phyloP scores from a whole-genome alignment of 495 filamentous ascomycete genomes.

The Durotheca rogersii region DNA sequence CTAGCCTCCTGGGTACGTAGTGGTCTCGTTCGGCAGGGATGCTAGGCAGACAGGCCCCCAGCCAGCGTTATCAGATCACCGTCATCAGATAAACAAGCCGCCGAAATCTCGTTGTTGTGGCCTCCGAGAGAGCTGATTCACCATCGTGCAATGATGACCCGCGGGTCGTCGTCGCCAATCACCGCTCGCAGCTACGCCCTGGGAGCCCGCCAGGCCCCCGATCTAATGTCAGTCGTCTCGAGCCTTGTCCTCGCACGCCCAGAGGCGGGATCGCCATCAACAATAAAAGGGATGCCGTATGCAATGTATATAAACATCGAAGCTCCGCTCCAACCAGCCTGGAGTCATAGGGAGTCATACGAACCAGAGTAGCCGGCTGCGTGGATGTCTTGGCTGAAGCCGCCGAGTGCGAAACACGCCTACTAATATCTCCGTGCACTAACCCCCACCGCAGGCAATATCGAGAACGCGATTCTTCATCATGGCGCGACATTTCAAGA shows the following conservation, averaged over 20 bases:
- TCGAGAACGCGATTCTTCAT: slow-evolving; percentile 1
- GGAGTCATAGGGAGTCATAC: too few species aligned
- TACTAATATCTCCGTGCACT: too few species aligned
- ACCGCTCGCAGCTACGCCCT: slow-evolving; percentile 4
- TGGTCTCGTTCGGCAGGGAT: too few species aligned
- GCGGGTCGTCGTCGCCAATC: slow-evolving; percentile 15
- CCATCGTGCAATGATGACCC: slow-evolving; percentile 29
- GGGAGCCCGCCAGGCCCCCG: slow-evolving; percentile 14
- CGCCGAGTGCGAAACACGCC: too few species aligned
- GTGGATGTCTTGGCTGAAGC: too few species aligned
- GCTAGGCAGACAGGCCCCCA: slow-evolving; percentile 13
- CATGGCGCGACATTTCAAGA: slow-evolving; percentile 5
- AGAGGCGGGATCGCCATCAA: too few species aligned
- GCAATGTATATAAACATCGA: too few species aligned
- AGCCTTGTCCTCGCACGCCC: slow-evolving; percentile 8
- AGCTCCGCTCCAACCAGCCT: too few species aligned
- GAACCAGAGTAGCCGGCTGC: slow-evolving; percentile 3
- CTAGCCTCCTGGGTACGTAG: too few species aligned
- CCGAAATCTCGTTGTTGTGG: slow-evolving; percentile 13
- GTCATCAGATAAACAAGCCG: slow-evolving; percentile 21
- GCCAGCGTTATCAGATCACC: slow-evolving; percentile 32
- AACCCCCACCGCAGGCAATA: too few species aligned
- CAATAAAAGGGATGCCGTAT: too few species aligned
- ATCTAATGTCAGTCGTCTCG: slow-evolving; percentile 30
- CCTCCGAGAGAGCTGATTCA: slow-evolving; percentile 31